These are phyloP conservation scores for Oryza glumipatula DNA, from an alignment of 176 grass and related monocot species.

Conservation along the genomic window DNA sequence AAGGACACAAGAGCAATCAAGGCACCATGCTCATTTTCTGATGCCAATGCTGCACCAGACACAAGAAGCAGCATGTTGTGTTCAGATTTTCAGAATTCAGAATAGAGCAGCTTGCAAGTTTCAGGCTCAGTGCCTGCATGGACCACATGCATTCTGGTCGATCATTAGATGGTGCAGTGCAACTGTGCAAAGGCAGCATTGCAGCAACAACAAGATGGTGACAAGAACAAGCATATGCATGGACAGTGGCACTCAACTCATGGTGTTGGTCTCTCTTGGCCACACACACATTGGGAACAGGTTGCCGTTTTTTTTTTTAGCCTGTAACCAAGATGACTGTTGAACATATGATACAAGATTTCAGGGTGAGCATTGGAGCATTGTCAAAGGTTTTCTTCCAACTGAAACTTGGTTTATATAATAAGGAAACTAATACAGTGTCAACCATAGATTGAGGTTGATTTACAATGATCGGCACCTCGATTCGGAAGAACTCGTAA, in stretches of 20 bases:
- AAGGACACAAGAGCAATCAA: constrained; percentile 40
- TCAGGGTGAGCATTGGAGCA: constrained; percentile 11
- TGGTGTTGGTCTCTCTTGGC: constrained; percentile 39
- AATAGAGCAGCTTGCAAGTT: constrained; percentile 17
- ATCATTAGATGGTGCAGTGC: constrained; percentile 8
- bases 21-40: constrained; percentile 26
- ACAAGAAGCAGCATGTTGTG: constrained; percentile 22
- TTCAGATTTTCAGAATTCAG: constrained; percentile 35
- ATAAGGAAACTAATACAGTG: not conserved
- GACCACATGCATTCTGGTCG: constrained; percentile 28
- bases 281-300: constrained; percentile 36
- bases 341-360: constrained; percentile 1
- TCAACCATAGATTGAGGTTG: not conserved
- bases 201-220: constrained; percentile 4
- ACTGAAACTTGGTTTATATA: constrained; percentile 29
- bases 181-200: not conserved
- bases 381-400: constrained; percentile 25
- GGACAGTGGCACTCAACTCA: constrained; percentile 34
- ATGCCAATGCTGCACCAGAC: constrained; percentile 34
- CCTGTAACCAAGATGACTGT: constrained; percentile 16
- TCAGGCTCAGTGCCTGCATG: constrained; percentile 39
- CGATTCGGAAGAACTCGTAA: not conserved
- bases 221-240: constrained; percentile 25
- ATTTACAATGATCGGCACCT: not conserved
- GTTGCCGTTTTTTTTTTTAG: not conserved